These are phyloP conservation scores for Clitopilus hobsonii DNA, from an alignment of 768 basidiomycete genomes.

Conservation along the genomic window DNA sequence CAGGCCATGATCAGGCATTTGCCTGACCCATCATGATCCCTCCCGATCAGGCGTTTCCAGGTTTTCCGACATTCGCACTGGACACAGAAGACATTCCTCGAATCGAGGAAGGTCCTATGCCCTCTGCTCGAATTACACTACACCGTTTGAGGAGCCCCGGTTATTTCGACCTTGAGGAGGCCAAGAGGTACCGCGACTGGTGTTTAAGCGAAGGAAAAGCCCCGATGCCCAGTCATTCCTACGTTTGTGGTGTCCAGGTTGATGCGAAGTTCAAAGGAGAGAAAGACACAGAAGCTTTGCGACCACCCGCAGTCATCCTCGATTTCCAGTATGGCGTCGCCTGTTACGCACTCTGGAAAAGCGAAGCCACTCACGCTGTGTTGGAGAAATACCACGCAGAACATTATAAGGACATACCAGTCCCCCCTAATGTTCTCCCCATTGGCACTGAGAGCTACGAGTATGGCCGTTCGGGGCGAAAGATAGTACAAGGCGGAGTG, in stretches of 20 bases:
- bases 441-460: background rate
- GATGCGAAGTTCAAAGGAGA: background rate
- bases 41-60: conserved; percentile 4
- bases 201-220: background rate
- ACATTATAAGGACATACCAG: conserved; percentile 4
- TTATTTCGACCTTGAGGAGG: background rate
- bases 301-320: conserved; percentile 6
- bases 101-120: background rate
- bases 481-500: background rate
- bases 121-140: background rate
- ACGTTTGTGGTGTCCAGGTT: background rate
- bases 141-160: background rate
- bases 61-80: conserved; percentile 7
- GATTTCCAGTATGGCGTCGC: conserved; percentile 14
- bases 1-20: no score
- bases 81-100: background rate
- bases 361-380: conserved; percentile 6
- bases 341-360: conserved; percentile 11
- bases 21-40: no score
- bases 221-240: background rate
- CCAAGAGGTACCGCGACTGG: background rate
- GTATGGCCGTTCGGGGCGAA: background rate
- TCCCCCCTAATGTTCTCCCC: conserved; percentile 1
- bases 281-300: conserved; percentile 3
- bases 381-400: conserved; percentile 6